Evolutionary conservation across 2,329 filamentous ascomycete genomes (phyloP), one percentile per base, ranked within the genome.

Genomic region (Xylariales sp.): DNA sequence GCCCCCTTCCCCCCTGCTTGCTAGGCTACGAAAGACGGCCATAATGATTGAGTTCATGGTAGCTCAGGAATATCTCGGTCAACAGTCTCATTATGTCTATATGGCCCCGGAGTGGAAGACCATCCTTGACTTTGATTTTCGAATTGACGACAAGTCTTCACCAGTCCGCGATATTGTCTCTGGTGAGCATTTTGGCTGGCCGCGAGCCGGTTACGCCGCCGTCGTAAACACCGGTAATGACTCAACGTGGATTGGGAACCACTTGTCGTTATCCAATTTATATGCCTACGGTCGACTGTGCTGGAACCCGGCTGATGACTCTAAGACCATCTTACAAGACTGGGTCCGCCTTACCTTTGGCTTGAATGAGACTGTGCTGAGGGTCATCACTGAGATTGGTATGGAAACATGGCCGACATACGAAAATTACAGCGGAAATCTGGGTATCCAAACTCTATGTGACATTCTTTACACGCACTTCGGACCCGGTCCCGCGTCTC

Each of bases 341-440:
- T 87, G 83, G 83, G 79, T 69, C n/a, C 69, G 74, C 3, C 62
- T 87, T 16, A 86, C 83, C 0, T 86, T 86, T 47, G 70, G 76
- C 2, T 56, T 66, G 10, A 69, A 82, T 40, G 54, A 54, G 0
- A 52, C 58, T 3, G 74, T 86, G n/a, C 47, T 81, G 31, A 63
- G 79, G 18, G 74, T 71, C 1, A 72, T 87, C 38, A 74, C 70
- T 2, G 54, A 74, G 12, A 77, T 87, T 56, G 81, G 78, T 0
- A 78, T 86, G 74, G 66, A 69, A 8, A 85, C 81, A 0, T 86
- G 83, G 83, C 78, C 76, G 0, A 74, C 81, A 0, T 86, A 87
- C 40, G 82, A 85, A 58, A 78, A 79, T 51, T 85, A 87, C 60
- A 77, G 68, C 1, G 83, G 83, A 5, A 86, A 87, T 46, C 65